Evolutionary conservation across 83 land plant genomes (phyloP).

Genomic region (Larix sibirica): DNA sequence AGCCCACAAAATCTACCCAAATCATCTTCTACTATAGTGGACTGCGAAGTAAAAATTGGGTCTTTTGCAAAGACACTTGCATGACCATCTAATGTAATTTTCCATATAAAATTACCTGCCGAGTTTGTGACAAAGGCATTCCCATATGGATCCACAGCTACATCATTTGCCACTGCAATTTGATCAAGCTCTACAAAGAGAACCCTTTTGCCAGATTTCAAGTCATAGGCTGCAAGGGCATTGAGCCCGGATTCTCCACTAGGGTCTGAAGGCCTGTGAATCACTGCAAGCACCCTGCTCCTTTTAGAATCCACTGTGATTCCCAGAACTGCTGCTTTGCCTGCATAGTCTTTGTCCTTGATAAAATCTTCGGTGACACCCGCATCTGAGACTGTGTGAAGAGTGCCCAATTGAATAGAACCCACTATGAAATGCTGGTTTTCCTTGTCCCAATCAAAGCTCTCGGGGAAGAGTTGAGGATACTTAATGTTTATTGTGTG

Average conservation of each 20-base stretch:
- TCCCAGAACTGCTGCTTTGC: conserved; percentile 39
- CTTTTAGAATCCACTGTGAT: conserved; percentile 58
- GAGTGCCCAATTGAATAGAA: conserved; percentile 34
- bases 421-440: conserved; percentile 75
- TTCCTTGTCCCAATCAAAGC: conserved; percentile 63
- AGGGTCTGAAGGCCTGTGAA: conserved; percentile 29
- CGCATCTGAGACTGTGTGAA: conserved; percentile 43
- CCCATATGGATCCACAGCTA: conserved; percentile 67
- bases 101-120: conserved; percentile 58
- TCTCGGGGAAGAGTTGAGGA: conserved; percentile 54
- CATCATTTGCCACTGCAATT: conserved; percentile 46
- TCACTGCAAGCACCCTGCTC: conserved; percentile 64
- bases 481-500: conserved; percentile 47
- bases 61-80: conserved; percentile 46
- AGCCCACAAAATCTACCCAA: conserved; percentile 28
- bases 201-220: conserved; percentile 36
- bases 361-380: conserved; percentile 55
- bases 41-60: conserved; percentile 31
- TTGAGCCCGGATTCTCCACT: conserved; percentile 20
- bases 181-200: conserved; percentile 20
- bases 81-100: conserved; percentile 51
- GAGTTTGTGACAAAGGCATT: conserved; percentile 73
- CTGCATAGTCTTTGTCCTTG: conserved; percentile 52
- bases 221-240: conserved; percentile 83
- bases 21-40: conserved; percentile 19